Conservation (phyloP, 2,329 filamentous ascomycete species). For the Diaporthe vexans region DNA sequence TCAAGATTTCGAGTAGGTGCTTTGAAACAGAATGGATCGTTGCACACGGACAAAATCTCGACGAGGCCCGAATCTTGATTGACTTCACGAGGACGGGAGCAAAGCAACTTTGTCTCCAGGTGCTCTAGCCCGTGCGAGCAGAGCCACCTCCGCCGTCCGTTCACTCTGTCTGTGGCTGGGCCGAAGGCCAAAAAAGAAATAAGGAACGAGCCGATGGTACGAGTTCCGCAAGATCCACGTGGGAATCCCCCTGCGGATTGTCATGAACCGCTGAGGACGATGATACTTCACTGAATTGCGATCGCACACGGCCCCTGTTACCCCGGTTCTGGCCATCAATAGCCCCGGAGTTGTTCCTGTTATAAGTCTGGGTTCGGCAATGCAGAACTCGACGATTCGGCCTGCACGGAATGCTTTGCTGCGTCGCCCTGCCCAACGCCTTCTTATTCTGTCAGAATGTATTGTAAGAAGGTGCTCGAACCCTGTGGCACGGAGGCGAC, state of each 20-base stretch:
- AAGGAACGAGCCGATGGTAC: constrained; percentile 36
- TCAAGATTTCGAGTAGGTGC: constrained; percentile 21
- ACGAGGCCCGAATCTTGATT: constrained; percentile 15
- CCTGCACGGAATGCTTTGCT: neutral
- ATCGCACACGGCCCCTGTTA: constrained; percentile 14
- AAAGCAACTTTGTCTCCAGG: constrained; percentile 9
- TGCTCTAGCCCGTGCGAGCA: constrained; percentile 24
- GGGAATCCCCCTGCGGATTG: constrained; percentile 19
- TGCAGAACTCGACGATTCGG: neutral
- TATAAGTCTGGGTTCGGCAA: constrained; percentile 4
- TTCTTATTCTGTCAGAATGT: neutral
- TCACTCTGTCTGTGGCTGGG: constrained; percentile 3
- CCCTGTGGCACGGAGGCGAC: neutral
- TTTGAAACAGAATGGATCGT: constrained; percentile 33
- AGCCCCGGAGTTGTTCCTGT: constrained; percentile 7
- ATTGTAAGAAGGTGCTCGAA: neutral
- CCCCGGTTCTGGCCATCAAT: constrained; percentile 1
- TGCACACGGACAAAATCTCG: constrained; percentile 11
- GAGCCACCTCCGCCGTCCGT: constrained; percentile 22
- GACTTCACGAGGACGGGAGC: constrained; percentile 14
- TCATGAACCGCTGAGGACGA: constrained; percentile 20
- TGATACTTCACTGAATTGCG: neutral
- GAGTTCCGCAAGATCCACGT: constrained; percentile 30
- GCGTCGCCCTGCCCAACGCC: neutral
- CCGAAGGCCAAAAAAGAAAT: constrained; percentile 2